Evolutionary conservation across 305 asterid genomes (phyloP).

Genomic region (Fraxinus dipetala): DNA sequence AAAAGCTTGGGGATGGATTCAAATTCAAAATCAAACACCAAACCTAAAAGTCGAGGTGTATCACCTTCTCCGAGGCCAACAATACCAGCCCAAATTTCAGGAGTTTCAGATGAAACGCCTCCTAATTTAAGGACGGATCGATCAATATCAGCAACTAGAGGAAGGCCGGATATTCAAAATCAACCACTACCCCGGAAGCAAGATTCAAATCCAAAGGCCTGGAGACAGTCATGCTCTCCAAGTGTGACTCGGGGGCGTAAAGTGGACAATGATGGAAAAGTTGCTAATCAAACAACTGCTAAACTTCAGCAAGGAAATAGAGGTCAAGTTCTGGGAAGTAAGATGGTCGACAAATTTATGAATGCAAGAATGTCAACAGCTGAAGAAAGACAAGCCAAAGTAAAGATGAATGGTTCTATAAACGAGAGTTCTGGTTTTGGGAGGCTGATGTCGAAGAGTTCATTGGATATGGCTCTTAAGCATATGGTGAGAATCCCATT

Average conservation of each 20-base stretch:
- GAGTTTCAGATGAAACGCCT: conserved; percentile 28
- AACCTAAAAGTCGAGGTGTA: conserved; percentile 40
- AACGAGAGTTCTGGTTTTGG: conserved; percentile 59
- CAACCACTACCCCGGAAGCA: conserved; percentile 26
- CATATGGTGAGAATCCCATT: conserved; percentile 32
- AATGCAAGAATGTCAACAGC: conserved; percentile 45
- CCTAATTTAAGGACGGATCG: conserved; percentile 33
- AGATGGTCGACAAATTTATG: conserved; percentile 72
- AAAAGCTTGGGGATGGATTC: conserved; percentile 29
- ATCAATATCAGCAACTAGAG: conserved; percentile 35
- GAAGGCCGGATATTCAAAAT: conserved; percentile 28
- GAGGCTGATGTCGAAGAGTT: conserved; percentile 49
- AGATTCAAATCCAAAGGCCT: conserved; percentile 16
- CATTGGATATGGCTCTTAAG: conserved; percentile 47
- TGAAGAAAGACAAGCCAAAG: conserved; percentile 31
- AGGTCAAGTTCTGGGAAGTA: conserved; percentile 60
- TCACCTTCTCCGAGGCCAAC: conserved; percentile 39
- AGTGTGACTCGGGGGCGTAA: conserved; percentile 49
- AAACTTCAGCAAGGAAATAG: conserved; percentile 27
- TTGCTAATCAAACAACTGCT: background rate
- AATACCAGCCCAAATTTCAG: conserved; percentile 20
- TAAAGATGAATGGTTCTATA: conserved; percentile 41
- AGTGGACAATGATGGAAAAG: conserved; percentile 30
- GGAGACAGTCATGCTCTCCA: conserved; percentile 57
- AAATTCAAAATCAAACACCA: conserved; percentile 20